These are phyloP conservation scores for Heterobasidion irregulare DNA, from an alignment of 1,284 basidiomycete species.

Conservation along the genomic window DNA sequence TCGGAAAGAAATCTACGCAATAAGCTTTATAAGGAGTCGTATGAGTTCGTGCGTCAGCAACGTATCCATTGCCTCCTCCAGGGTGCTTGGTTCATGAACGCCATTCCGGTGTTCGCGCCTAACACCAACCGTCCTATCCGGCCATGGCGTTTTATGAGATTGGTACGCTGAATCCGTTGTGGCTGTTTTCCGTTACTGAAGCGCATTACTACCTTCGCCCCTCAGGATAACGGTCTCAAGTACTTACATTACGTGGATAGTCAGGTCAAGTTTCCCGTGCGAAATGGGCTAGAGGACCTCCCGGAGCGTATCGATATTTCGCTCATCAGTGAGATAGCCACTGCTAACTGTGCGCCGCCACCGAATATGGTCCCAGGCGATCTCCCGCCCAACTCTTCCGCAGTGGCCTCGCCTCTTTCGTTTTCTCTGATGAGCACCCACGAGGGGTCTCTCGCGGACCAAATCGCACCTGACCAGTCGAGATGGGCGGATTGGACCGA, in stretches of 20 bases:
- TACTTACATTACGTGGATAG: slow-evolving; percentile 82
- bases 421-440: slow-evolving; percentile 68
- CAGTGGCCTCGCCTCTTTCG: slow-evolving; percentile 60
- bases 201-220: slow-evolving; percentile 2
- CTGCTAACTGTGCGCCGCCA: slow-evolving; percentile 68
- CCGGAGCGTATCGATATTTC: slow-evolving; percentile 81
- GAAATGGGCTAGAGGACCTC: slow-evolving; percentile 78
- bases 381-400: slow-evolving; percentile 40
- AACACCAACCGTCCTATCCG: slow-evolving; percentile 43
- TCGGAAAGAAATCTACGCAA: slow-evolving; percentile 67
- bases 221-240: slow-evolving; percentile 66
- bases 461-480: slow-evolving; percentile 79
- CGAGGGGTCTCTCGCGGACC: slow-evolving; percentile 76
- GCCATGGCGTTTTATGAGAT: slow-evolving; percentile 73
- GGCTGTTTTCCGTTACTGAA: background rate
- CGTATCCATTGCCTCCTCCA: slow-evolving; percentile 82
- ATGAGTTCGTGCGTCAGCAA: slow-evolving; percentile 88
- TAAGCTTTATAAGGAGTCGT: slow-evolving; percentile 86
- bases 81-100: slow-evolving; percentile 89
- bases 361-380: slow-evolving; percentile 49
- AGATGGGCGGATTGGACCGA: slow-evolving; percentile 96
- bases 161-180: slow-evolving; percentile 35
- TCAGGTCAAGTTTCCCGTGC: slow-evolving; percentile 66
- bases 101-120: slow-evolving; percentile 39
- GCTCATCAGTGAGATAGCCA: slow-evolving; percentile 69